phyloP scores from a whole-genome alignment of 441 rosid species.

The Metrosideros polymorpha region DNA sequence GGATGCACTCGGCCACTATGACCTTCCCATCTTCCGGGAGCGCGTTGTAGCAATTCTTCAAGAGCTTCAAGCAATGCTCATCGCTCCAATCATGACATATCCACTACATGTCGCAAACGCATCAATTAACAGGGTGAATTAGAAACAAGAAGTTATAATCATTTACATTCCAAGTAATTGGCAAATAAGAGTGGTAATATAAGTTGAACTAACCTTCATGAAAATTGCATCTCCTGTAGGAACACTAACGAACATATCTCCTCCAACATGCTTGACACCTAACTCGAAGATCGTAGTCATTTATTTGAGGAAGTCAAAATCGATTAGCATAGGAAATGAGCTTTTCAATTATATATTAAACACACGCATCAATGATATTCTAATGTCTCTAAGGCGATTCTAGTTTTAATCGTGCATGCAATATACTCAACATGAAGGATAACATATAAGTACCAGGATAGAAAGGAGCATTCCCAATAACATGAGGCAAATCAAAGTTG shows the following conservation, averaged over 20 bases:
- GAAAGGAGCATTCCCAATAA: neutral
- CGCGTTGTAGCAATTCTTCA: constrained; percentile 11
- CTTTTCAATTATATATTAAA: neutral
- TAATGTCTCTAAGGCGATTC: neutral
- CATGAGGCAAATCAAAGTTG: neutral
- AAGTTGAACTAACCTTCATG: neutral
- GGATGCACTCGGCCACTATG: constrained; percentile 2
- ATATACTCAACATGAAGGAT: neutral
- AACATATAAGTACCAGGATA: neutral
- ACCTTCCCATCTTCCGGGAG: constrained; percentile 2
- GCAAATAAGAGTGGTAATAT: neutral
- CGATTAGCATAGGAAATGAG: neutral
- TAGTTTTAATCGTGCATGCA: neutral
- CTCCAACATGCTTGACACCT: neutral
- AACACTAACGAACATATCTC: neutral
- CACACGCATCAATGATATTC: neutral
- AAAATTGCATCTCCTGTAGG: constrained; percentile 2
- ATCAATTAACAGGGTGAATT: neutral
- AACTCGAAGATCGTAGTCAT: neutral
- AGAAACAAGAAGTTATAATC: neutral
- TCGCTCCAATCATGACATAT: constrained; percentile 17
- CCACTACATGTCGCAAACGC: neutral
- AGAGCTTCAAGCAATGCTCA: constrained; percentile 14
- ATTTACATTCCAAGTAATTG: neutral
- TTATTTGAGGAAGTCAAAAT: neutral